phyloP scores from a whole-genome alignment of 352 stramenopile species.

The Elongisporangium prolatum region DNA sequence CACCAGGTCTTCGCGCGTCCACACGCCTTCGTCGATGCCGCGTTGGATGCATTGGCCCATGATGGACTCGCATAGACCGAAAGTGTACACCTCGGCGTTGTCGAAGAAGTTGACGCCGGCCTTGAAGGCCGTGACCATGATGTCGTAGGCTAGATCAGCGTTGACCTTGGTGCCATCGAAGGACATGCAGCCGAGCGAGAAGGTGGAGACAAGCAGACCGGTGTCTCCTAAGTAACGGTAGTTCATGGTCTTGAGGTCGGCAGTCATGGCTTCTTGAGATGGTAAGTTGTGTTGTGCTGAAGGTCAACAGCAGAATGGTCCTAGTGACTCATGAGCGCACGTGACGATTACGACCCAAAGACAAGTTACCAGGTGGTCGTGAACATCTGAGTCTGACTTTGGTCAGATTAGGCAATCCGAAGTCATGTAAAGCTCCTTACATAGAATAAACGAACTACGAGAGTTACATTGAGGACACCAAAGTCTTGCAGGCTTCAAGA shows the following conservation, averaged over 20 bases:
- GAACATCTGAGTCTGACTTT: no score
- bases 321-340: no score
- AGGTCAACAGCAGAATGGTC: no score
- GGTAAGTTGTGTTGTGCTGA: no score
- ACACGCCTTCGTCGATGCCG: slow-evolving; percentile 18
- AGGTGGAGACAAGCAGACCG: slow-evolving; percentile 22
- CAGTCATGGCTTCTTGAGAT: slow-evolving; percentile 2
- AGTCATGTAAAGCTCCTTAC: no score
- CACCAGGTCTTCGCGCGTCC: slow-evolving; percentile 6
- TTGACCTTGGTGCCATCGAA: slow-evolving; percentile 22
- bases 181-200: slow-evolving; percentile 25
- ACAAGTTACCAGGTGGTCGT: no score
- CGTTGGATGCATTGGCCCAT: slow-evolving; percentile 55
- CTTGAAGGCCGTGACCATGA: slow-evolving; percentile 31
- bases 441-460: no score
- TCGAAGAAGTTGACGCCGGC: slow-evolving; percentile 46
- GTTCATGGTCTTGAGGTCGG: slow-evolving; percentile 10
- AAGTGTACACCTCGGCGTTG: slow-evolving; percentile 31
- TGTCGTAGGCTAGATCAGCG: slow-evolving; percentile 23
- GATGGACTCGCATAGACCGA: slow-evolving; percentile 30
- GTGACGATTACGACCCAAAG: no score
- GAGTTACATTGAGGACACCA: no score
- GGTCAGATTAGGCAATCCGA: no score
- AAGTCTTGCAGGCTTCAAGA: no score
- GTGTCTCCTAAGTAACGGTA: slow-evolving; percentile 28